Conservation (phyloP, 1,284 basidiomycete species). For the Earliella scabrosa region DNA sequence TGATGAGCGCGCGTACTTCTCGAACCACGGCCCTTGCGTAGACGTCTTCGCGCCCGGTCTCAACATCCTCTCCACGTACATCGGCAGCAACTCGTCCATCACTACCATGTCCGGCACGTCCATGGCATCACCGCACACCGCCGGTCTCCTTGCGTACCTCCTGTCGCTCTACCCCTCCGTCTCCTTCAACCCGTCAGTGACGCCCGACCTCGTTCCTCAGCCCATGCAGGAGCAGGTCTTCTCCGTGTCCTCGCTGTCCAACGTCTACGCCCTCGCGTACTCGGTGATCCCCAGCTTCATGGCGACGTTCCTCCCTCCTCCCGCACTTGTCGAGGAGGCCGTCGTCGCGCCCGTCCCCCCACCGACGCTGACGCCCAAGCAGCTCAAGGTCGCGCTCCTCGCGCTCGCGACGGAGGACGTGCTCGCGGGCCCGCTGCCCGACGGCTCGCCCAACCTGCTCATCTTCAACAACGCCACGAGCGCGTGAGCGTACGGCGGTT, state of each 20-base stretch:
- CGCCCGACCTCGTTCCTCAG: constrained; percentile 34
- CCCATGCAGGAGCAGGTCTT: constrained; percentile 22
- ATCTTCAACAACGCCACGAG: constrained; percentile 62
- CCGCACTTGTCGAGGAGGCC: constrained; percentile 49
- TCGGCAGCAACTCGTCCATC: constrained; percentile 54
- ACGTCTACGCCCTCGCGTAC: constrained; percentile 58
- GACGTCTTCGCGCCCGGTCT: constrained; percentile 79
- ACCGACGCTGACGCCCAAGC: constrained; percentile 51
- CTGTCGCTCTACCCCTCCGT: constrained; percentile 64
- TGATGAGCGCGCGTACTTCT: constrained; percentile 81
- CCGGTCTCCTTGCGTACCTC: constrained; percentile 76
- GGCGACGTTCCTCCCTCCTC: constrained; percentile 60
- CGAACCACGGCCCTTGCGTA: constrained; percentile 72
- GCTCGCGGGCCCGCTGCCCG: constrained; percentile 45
- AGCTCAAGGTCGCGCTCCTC: constrained; percentile 66
- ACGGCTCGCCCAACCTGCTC: constrained; percentile 58
- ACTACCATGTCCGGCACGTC: constrained; percentile 72
- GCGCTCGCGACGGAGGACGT: constrained; percentile 53
- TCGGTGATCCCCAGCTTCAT: constrained; percentile 64
- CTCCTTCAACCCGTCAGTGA: constrained; percentile 49
- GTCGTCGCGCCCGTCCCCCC: constrained; percentile 45
- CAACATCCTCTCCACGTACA: constrained; percentile 74
- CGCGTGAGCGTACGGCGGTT: constrained; percentile 8
- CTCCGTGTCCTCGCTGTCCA: constrained; percentile 29
- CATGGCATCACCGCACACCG: constrained; percentile 61